phyloP scores from a whole-genome alignment of 805 yeast genomes.

The Saccharomycopsis fibuligera region DNA sequence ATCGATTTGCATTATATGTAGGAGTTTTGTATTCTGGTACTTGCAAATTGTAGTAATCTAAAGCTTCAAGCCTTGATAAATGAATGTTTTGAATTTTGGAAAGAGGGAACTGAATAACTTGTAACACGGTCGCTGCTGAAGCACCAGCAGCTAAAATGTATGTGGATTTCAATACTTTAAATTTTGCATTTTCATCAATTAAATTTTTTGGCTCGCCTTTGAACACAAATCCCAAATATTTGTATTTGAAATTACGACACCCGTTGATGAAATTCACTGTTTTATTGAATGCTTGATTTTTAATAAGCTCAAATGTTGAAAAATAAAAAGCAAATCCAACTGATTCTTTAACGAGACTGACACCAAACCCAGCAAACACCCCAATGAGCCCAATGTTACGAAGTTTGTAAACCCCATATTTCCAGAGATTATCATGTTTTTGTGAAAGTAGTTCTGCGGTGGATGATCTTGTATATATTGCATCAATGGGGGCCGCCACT shows the following conservation, averaged over 20 bases:
- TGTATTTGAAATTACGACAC: conserved; percentile 36
- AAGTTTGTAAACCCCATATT: conserved; percentile 62
- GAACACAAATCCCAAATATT: conserved; percentile 24
- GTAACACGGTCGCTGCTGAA: conserved; percentile 70
- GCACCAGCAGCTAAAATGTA: conserved; percentile 82
- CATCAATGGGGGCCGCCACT: conserved; percentile 91
- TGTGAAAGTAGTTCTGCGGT: conserved; percentile 57
- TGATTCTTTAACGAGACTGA: conserved; percentile 72
- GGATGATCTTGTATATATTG: conserved; percentile 75
- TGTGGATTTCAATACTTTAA: conserved; percentile 52
- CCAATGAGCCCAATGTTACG: conserved; percentile 73
- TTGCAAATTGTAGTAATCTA: conserved; percentile 38
- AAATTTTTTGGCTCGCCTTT: conserved; percentile 23
- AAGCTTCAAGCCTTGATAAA: conserved; percentile 69
- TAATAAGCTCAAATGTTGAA: conserved; percentile 70
- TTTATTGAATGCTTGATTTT: conserved; percentile 54
- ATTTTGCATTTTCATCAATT: conserved; percentile 26
- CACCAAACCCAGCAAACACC: conserved; percentile 83
- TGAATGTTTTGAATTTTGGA: conserved; percentile 75
- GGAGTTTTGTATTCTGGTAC: conserved; percentile 21
- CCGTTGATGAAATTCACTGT: conserved; percentile 41
- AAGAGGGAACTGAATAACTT: conserved; percentile 79
- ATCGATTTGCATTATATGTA: conserved; percentile 9
- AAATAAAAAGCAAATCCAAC: conserved; percentile 82
- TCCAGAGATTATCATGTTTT: conserved; percentile 67